Evolutionary conservation across 2,329 filamentous ascomycete species (phyloP).

Genomic region (Chaetomiaceae sp.): DNA sequence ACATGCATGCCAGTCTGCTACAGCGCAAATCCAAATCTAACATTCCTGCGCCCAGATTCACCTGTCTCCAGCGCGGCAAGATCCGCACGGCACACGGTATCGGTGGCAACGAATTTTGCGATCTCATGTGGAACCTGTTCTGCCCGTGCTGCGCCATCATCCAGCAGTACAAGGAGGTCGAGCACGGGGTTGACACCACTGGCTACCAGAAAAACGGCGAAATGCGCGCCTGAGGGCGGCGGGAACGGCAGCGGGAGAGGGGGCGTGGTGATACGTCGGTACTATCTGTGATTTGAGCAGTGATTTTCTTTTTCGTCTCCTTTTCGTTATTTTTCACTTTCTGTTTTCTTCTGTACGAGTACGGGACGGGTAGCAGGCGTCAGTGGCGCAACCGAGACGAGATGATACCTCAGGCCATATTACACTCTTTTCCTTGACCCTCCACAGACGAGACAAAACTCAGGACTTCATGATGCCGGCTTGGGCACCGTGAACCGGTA

Average conservation of each 20-base stretch:
- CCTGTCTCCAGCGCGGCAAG: constrained; percentile 39
- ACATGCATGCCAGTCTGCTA: too few relatives aligned
- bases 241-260: too few relatives aligned
- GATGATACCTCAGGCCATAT: too few relatives aligned
- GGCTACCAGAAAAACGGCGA: constrained; percentile 4
- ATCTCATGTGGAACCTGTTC: constrained; percentile 41
- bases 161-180: constrained; percentile 37
- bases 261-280: too few relatives aligned
- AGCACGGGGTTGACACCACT: constrained; percentile 11
- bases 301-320: not conserved
- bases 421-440: too few relatives aligned
- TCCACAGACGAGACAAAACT: not conserved
- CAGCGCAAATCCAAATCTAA: not conserved
- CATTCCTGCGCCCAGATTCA: constrained; percentile 32
- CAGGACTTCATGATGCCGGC: not conserved
- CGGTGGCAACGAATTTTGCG: constrained; percentile 34
- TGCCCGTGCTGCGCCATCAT: constrained; percentile 43
- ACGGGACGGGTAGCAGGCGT: too few relatives aligned
- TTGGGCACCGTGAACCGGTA: constrained; percentile 47
- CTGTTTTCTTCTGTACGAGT: not conserved
- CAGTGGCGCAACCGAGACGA: too few relatives aligned
- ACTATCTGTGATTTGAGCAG: too few relatives aligned
- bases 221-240: too few relatives aligned
- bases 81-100: constrained; percentile 42
- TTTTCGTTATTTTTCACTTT: not conserved